Conservation (phyloP, 176 grass and related monocot species). For the Saccharum spontaneum region DNA sequence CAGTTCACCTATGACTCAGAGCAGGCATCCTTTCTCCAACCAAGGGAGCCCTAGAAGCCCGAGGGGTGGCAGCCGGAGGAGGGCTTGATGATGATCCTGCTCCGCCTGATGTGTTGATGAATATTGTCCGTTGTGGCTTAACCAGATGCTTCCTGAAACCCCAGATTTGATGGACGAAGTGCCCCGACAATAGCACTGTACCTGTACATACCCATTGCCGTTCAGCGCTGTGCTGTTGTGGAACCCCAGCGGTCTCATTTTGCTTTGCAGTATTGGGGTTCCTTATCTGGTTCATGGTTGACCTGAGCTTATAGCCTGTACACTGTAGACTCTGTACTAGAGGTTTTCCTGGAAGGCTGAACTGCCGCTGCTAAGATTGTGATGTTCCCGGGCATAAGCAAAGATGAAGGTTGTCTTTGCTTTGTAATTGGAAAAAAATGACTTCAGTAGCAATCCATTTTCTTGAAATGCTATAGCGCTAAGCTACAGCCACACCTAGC, state of each 20-base stretch:
- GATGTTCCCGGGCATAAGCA: neutral
- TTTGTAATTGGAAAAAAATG: neutral
- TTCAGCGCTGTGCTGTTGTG: conserved; percentile 21
- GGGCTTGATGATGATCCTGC: conserved; percentile 35
- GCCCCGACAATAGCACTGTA: neutral
- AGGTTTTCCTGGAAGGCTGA: neutral
- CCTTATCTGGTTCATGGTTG: neutral
- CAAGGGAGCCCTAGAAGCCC: conserved; percentile 37
- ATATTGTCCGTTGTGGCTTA: neutral
- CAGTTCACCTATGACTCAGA: conserved; percentile 21
- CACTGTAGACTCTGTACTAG: conserved; percentile 6
- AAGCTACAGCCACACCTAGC: neutral
- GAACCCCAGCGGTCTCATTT: neutral
- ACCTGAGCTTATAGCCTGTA: conserved; percentile 29
- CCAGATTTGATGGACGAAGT: conserved; percentile 4
- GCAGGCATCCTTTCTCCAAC: conserved; percentile 32
- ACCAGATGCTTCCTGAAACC: neutral
- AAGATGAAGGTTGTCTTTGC: conserved; percentile 11
- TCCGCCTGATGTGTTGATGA: neutral
- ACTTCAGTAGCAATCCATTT: neutral
- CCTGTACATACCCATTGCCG: conserved; percentile 35
- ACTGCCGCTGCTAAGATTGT: neutral
- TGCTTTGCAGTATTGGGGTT: conserved; percentile 17
- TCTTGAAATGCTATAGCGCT: neutral
- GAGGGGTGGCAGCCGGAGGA: conserved; percentile 39